phyloP scores from a whole-genome alignment of 2,329 filamentous ascomycete genomes.

The Claviceps sp. region DNA sequence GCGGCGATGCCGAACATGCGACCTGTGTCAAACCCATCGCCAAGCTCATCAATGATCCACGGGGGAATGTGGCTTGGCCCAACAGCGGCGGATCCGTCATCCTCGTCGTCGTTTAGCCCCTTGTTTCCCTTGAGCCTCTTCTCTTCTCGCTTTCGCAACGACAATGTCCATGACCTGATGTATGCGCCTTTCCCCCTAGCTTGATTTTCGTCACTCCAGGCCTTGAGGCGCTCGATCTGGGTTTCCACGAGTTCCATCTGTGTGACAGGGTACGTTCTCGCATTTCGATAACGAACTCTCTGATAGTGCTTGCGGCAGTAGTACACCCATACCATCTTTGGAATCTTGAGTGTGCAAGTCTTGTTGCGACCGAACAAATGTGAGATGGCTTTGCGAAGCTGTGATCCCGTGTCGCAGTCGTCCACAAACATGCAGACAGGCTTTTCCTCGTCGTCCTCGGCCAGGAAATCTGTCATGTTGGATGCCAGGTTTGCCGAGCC shows the following conservation, averaged over 20 bases:
- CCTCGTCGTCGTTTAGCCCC: conserved; percentile 17
- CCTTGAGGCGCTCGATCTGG: conserved; percentile 48
- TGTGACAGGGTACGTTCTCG: conserved; percentile 42
- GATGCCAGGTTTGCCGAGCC: neutral
- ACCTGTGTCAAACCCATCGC: conserved; percentile 32
- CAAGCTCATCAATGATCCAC: conserved; percentile 35
- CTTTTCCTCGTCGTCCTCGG: conserved; percentile 12
- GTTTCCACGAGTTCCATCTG: conserved; percentile 52
- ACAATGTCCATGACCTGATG: conserved; percentile 42
- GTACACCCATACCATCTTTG: conserved; percentile 56
- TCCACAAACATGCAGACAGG: conserved; percentile 40
- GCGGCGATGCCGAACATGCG: conserved; percentile 34
- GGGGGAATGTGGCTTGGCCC: conserved; percentile 29
- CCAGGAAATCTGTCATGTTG: neutral
- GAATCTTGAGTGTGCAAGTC: conserved; percentile 57
- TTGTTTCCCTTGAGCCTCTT: conserved; percentile 32
- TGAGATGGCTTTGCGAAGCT: conserved; percentile 61
- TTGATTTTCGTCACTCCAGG: conserved; percentile 44
- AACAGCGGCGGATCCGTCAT: conserved; percentile 12
- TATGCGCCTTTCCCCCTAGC: conserved; percentile 16
- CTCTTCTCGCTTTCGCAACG: conserved; percentile 51
- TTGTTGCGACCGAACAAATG: conserved; percentile 80
- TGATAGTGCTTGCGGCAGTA: conserved; percentile 78
- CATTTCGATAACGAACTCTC: conserved; percentile 55
- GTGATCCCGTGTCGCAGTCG: conserved; percentile 45